Percentiles rank a stretch among this genome's conserved stretches.
Evolutionary conservation across 2,329 filamentous ascomycete genomes (phyloP).

Genomic region (Diaporthe citri): DNA sequence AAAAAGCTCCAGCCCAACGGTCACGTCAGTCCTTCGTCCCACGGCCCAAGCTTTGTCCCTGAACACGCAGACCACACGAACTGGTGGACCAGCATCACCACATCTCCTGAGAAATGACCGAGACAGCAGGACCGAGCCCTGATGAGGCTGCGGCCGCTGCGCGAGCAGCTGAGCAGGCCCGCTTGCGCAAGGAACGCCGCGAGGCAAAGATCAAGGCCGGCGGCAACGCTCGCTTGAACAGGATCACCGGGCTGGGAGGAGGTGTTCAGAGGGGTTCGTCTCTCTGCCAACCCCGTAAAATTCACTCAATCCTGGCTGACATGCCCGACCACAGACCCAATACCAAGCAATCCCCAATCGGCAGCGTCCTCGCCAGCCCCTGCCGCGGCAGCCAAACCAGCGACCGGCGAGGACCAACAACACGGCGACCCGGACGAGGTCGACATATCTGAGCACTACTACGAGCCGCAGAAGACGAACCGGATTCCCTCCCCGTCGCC

Average conservation of each 20-base stretch:
- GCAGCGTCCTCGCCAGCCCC: constrained; percentile 52
- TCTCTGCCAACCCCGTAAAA: neutral
- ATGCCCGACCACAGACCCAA: constrained; percentile 12
- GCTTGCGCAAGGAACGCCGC: constrained; percentile 81
- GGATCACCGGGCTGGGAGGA: constrained; percentile 79
- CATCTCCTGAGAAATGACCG: constrained; percentile 52
- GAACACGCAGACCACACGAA: constrained; percentile 27
- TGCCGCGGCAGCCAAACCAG: constrained; percentile 48
- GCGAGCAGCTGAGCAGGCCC: constrained; percentile 74
- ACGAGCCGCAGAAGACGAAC: constrained; percentile 64
- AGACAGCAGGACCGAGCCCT: constrained; percentile 51
- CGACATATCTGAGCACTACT: constrained; percentile 83
- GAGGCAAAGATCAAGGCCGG: constrained; percentile 83
- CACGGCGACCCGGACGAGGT: constrained; percentile 79
- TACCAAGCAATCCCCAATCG: constrained; percentile 40
- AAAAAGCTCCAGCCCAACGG: constrained; percentile 13
- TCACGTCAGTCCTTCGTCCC: constrained; percentile 4
- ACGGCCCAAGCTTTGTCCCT: neutral
- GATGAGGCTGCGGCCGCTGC: constrained; percentile 63
- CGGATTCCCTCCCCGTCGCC: constrained; percentile 47
- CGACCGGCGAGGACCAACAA: constrained; percentile 48
- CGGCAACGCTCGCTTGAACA: constrained; percentile 77
- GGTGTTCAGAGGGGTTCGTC: constrained; percentile 61
- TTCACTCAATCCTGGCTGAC: constrained; percentile 19
- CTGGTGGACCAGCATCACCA: neutral